Percentiles rank a stretch among this genome's conserved stretches.
These are phyloP conservation scores for Acanthamoeba quina DNA, from an alignment of 208 protist genomes.

Conservation along the genomic window DNA sequence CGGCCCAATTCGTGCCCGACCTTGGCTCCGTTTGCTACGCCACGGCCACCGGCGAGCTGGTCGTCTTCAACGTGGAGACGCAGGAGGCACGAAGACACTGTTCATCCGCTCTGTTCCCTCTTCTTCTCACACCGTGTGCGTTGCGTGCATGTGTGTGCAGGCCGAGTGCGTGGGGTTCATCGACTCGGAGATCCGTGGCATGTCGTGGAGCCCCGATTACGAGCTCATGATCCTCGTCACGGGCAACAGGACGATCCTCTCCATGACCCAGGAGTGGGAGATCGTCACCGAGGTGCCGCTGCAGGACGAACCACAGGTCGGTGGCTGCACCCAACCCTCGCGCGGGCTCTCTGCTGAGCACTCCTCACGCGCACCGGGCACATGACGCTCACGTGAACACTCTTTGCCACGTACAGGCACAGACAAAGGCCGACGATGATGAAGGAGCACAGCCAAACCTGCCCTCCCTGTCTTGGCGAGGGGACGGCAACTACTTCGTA, in stretches of 20 bases:
- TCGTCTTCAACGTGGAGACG: constrained; percentile 56
- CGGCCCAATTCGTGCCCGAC: constrained; percentile 51
- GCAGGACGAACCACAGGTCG: constrained; percentile 67
- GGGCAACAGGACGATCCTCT: constrained; percentile 69
- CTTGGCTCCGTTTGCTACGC: constrained; percentile 26
- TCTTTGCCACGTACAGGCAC: background rate
- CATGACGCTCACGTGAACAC: background rate
- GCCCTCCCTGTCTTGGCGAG: constrained; percentile 80
- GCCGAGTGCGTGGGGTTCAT: constrained; percentile 82
- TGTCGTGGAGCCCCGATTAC: constrained; percentile 82
- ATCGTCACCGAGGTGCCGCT: constrained; percentile 76
- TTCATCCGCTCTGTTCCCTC: background rate
- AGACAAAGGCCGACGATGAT: background rate
- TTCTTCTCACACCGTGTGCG: background rate
- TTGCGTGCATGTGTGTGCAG: background rate
- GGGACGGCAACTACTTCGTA: constrained; percentile 85
- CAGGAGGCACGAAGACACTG: background rate
- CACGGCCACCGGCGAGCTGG: constrained; percentile 40
- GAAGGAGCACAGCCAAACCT: background rate
- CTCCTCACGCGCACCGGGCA: background rate
- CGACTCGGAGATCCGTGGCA: constrained; percentile 76
- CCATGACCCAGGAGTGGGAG: constrained; percentile 84
- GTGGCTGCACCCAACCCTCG: background rate
- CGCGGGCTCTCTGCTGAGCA: background rate
- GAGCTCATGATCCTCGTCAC: constrained; percentile 81